Evolutionary conservation across 495 filamentous ascomycete species (phyloP).

Genomic region (Sporormia fimetaria): DNA sequence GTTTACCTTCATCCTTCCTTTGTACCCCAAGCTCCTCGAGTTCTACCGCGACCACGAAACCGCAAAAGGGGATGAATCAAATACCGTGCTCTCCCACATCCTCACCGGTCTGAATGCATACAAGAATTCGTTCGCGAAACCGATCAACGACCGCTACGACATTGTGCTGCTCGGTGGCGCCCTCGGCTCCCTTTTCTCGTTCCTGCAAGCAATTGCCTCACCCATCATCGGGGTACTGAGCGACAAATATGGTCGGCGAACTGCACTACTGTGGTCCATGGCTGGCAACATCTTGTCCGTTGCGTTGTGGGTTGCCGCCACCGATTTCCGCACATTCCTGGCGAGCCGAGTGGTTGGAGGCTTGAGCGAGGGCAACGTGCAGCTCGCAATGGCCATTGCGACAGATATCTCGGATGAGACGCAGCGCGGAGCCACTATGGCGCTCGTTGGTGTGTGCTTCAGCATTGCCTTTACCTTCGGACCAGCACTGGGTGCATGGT

Average conservation of each 20-base stretch:
- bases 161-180: conserved; percentile 93
- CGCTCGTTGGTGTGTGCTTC: conserved; percentile 91
- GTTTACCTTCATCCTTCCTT: conserved; percentile 94
- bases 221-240: conserved; percentile 83
- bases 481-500: conserved; percentile 75
- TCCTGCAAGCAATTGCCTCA: conserved; percentile 86
- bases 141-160: conserved; percentile 93
- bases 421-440: conserved; percentile 81
- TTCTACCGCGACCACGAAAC: conserved; percentile 76
- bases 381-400: conserved; percentile 91
- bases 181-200: conserved; percentile 81
- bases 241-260: conserved; percentile 78
- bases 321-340: conserved; percentile 90
- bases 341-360: conserved; percentile 86
- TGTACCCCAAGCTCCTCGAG: conserved; percentile 86
- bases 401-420: conserved; percentile 84
- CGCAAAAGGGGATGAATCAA: conserved; percentile 39
- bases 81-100: conserved; percentile 61
- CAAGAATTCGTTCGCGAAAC: conserved; percentile 83
- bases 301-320: conserved; percentile 83
- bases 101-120: conserved; percentile 82
- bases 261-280: conserved; percentile 86
- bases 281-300: conserved; percentile 87
- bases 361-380: conserved; percentile 91
- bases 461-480: conserved; percentile 95